A percentile compares a stretch with the other conserved stretches of the same genome.
Evolutionary conservation across 2,329 filamentous ascomycete species (phyloP).

Genomic region (Colletotrichum cuscutae): DNA sequence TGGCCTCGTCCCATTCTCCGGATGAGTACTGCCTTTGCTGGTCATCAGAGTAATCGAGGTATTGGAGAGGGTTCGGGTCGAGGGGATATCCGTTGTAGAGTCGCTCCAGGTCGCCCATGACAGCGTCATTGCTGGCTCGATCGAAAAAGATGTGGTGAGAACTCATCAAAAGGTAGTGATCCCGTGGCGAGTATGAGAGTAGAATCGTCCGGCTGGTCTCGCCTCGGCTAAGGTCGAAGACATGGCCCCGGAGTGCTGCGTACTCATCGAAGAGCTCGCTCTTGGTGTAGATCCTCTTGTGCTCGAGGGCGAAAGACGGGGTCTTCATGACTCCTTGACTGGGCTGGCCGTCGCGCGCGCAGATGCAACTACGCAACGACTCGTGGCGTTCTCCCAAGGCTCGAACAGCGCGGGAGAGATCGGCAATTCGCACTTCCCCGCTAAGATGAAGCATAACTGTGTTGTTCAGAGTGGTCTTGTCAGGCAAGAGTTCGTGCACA

Average conservation of each 20-base stretch:
- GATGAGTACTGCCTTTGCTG: slow-evolving; percentile 44
- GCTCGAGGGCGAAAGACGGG: background rate
- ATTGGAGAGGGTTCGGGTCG: slow-evolving; percentile 43
- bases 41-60: slow-evolving; percentile 47
- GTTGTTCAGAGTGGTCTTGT: background rate
- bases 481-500: background rate
- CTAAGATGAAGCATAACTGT: background rate
- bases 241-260: background rate
- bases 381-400: background rate
- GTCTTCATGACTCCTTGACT: background rate
- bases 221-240: background rate
- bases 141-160: slow-evolving; percentile 65
- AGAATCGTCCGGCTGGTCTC: slow-evolving; percentile 37
- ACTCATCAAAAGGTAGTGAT: slow-evolving; percentile 54
- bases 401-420: background rate
- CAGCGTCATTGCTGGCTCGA: slow-evolving; percentile 54
- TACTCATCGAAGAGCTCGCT: background rate
- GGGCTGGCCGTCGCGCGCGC: background rate
- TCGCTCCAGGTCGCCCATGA: slow-evolving; percentile 55
- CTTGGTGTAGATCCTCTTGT: background rate
- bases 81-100: slow-evolving; percentile 48
- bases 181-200: slow-evolving; percentile 43
- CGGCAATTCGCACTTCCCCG: background rate
- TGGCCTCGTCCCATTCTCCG: slow-evolving; percentile 35
- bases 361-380: background rate